A percentile compares a stretch with the other conserved stretches of the same genome.
Evolutionary conservation across 164 flowering plant genomes (phyloP).

Genomic region (Umbellularia californica): DNA sequence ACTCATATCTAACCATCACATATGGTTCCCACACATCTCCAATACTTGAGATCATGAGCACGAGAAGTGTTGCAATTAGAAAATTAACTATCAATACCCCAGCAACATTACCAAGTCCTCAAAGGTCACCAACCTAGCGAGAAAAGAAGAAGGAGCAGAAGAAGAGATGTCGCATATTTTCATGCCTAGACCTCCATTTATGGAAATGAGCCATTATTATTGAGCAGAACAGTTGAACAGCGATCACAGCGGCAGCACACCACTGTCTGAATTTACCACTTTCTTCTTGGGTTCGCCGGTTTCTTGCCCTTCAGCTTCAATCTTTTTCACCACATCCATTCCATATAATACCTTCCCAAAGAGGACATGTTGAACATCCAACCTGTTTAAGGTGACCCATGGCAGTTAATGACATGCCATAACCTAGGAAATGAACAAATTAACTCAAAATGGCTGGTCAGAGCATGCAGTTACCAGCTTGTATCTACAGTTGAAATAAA

Average conservation of each 20-base stretch:
- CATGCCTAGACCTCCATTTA: no score
- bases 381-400: conserved; percentile 38
- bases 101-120: no score
- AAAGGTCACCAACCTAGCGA: no score
- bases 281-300: conserved; percentile 59
- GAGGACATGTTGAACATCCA: conserved; percentile 91
- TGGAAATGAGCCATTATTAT: no score
- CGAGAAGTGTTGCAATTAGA: no score
- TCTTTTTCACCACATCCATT: conserved; percentile 77
- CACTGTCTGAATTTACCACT: conserved; percentile 64
- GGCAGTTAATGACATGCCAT: no score
- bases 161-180: no score
- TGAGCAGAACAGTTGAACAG: background rate
- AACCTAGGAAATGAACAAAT: background rate
- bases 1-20: no score
- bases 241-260: conserved; percentile 44
- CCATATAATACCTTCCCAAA: conserved; percentile 93
- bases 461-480: conserved; percentile 55
- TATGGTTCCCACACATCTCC: no score
- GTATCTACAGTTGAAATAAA: conserved; percentile 96
- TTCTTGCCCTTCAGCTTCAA: conserved; percentile 72
- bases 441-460: background rate
- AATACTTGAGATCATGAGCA: no score
- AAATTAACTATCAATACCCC: no score
- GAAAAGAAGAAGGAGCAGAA: no score